These are phyloP conservation scores for Cordyceps cicadae DNA, from an alignment of 2,329 filamentous ascomycete genomes.

Conservation along the genomic window DNA sequence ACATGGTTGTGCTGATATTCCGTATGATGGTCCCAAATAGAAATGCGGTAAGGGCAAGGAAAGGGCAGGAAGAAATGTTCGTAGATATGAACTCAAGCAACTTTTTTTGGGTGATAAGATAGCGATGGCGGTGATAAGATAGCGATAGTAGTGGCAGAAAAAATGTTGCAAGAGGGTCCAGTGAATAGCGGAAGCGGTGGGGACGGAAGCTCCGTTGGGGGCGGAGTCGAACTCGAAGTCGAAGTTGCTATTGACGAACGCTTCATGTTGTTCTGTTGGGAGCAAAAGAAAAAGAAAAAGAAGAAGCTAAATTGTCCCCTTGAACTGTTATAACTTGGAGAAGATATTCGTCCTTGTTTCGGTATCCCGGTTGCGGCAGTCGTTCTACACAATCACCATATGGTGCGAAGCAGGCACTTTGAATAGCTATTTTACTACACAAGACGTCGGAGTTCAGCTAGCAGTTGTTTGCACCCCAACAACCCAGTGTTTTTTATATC, in stretches of 20 bases:
- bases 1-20: constrained; percentile 21
- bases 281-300: too few species aligned
- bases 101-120: constrained; percentile 11
- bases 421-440: too few species aligned
- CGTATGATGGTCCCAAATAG: neutral
- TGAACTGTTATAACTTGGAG: too few species aligned
- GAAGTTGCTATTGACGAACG: neutral
- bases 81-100: neutral
- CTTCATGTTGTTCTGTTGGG: neutral
- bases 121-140: too few species aligned
- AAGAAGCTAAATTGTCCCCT: too few species aligned
- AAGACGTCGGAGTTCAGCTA: too few species aligned
- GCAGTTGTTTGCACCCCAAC: too few species aligned
- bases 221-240: neutral
- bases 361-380: too few species aligned
- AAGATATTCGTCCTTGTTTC: too few species aligned
- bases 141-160: constrained; percentile 9
- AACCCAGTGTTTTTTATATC: too few species aligned
- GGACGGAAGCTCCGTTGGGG: neutral
- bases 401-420: too few species aligned
- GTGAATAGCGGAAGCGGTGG: constrained; percentile 7
- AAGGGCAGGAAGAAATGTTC: neutral
- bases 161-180: constrained; percentile 1
- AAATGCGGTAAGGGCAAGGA: neutral
- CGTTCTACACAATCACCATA: too few species aligned